Conservation (phyloP, 106 monocot species). For the Dendrobium officinale region DNA sequence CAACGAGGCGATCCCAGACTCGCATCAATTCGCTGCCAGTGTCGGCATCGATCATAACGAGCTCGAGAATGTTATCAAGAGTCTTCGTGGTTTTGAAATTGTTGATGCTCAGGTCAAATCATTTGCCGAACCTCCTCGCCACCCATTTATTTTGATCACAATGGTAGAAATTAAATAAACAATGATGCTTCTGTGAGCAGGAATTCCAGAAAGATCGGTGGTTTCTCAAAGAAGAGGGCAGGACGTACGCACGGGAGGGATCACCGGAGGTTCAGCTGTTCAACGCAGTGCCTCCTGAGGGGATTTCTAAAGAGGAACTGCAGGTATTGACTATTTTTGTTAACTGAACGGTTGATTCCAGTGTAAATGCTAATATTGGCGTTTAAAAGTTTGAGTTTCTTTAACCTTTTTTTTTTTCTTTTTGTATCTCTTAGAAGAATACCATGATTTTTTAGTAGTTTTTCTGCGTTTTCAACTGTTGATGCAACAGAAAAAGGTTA, state of each 20-base stretch:
- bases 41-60: constrained; percentile 50
- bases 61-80: constrained; percentile 85
- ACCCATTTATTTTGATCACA: neutral
- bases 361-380: neutral
- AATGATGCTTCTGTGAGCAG: constrained; percentile 23
- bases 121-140: neutral
- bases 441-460: neutral
- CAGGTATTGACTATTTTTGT: constrained; percentile 28
- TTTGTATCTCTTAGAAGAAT: neutral
- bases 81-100: constrained; percentile 61
- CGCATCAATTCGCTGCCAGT: constrained; percentile 58
- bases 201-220: constrained; percentile 54
- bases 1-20: constrained; percentile 53
- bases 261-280: constrained; percentile 75
- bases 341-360: neutral
- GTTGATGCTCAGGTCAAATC: constrained; percentile 50
- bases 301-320: constrained; percentile 49
- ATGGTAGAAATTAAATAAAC: neutral
- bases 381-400: neutral
- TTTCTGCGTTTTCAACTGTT: neutral
- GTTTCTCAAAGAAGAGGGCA: constrained; percentile 77
- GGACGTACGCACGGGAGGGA: constrained; percentile 45
- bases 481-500: constrained; percentile 55
- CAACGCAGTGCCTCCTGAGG: constrained; percentile 49
- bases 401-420: too few species aligned